Conservation (phyloP, 2,329 filamentous ascomycete genomes). For the Xylaria sp. region DNA sequence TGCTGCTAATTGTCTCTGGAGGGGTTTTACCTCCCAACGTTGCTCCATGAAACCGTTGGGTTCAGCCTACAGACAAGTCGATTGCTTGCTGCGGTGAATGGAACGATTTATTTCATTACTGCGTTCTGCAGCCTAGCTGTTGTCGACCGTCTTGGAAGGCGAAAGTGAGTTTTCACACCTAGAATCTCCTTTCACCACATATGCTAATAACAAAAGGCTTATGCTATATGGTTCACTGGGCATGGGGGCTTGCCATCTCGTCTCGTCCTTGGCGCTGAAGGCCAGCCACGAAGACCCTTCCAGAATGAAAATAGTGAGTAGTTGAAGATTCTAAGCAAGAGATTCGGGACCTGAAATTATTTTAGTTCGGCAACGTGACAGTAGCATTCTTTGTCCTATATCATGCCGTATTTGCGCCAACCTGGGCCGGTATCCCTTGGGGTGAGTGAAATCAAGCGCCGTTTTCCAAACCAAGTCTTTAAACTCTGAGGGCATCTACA, state of each 20-base stretch:
- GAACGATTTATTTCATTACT: constrained; percentile 52
- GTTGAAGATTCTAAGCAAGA: neutral
- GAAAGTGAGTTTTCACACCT: constrained; percentile 46
- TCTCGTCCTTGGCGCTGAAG: constrained; percentile 52
- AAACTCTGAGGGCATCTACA: neutral
- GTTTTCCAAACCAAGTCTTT: too few relatives aligned
- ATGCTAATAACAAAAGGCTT: constrained; percentile 36
- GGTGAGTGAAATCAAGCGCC: constrained; percentile 7
- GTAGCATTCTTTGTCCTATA: constrained; percentile 57
- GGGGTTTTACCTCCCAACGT: constrained; percentile 62
- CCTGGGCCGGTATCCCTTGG: constrained; percentile 54
- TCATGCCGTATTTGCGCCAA: constrained; percentile 55
- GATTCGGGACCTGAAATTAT: constrained; percentile 25
- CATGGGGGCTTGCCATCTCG: constrained; percentile 52
- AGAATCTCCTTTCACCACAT: neutral
- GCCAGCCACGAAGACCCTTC: constrained; percentile 47
- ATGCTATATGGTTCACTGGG: constrained; percentile 53
- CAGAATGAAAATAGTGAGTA: constrained; percentile 43
- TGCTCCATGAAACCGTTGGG: constrained; percentile 66
- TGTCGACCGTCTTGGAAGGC: constrained; percentile 54
- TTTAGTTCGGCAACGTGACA: constrained; percentile 52
- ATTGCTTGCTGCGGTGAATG: constrained; percentile 65
- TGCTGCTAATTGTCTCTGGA: constrained; percentile 20
- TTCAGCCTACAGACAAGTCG: constrained; percentile 54
- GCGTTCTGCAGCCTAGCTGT: constrained; percentile 53